Conservation (phyloP, 495 filamentous ascomycete species). For the Amniculicola lignicola region DNA sequence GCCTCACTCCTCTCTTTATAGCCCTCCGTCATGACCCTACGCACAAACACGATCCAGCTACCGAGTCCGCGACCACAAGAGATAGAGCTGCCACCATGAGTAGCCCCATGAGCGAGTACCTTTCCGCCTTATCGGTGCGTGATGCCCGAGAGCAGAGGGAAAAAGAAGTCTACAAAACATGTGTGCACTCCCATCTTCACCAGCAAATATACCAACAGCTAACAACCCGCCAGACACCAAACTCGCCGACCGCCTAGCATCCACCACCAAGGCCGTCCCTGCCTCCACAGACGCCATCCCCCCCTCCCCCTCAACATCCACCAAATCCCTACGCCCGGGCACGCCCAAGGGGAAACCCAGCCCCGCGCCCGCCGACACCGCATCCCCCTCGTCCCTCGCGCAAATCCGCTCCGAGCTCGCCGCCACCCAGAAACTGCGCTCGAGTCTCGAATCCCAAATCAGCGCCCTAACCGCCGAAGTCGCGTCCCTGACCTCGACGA, state of each 20-base stretch:
- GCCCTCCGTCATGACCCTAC: too few relatives aligned
- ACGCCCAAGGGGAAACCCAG: conserved; percentile 18
- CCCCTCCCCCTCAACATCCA: conserved; percentile 1
- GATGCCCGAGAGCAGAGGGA: conserved; percentile 41
- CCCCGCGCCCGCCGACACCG: conserved; percentile 7
- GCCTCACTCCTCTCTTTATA: too few relatives aligned
- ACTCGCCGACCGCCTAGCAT: conserved; percentile 44
- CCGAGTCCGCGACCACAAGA: too few relatives aligned
- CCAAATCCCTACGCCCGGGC: conserved; percentile 13
- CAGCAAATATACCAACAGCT: neutral
- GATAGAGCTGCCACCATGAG: conserved; percentile 37
- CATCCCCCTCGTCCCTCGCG: conserved; percentile 20
- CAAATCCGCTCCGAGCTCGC: conserved; percentile 40
- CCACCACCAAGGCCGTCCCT: conserved; percentile 3
- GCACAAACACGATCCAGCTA: too few relatives aligned
- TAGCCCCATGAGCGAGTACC: conserved; percentile 41
- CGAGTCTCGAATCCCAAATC: conserved; percentile 35
- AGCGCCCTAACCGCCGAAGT: conserved; percentile 29
- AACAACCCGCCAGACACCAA: conserved; percentile 38
- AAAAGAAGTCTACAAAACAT: conserved; percentile 13
- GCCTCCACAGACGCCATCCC: neutral
- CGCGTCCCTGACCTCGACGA: neutral
- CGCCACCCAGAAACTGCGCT: conserved; percentile 39
- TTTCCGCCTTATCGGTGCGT: conserved; percentile 38
- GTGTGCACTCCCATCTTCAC: too few relatives aligned